These are phyloP conservation scores for Haplosporangium gracile DNA, from an alignment of 192 early-diverging fungal species.

Conservation along the genomic window DNA sequence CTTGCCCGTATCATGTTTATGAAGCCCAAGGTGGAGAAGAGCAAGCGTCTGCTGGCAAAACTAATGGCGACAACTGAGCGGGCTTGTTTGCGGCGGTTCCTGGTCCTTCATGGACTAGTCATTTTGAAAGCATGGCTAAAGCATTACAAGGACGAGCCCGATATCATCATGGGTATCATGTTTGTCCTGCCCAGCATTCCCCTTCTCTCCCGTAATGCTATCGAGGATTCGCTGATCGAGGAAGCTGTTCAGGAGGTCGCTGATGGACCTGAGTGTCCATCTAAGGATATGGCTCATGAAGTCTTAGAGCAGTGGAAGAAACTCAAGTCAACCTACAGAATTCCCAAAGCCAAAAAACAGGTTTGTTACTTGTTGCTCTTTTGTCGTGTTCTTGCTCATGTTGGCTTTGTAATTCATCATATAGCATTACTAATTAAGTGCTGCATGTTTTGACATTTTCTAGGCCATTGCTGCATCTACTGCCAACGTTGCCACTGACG, in stretches of 20 bases:
- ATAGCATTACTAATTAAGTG: too few relatives aligned
- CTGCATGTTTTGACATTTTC: slow-evolving; percentile 12
- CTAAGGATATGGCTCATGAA: slow-evolving; percentile 62
- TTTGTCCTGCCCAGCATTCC: slow-evolving; percentile 83
- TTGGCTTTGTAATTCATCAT: neutral
- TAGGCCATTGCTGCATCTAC: slow-evolving; percentile 15
- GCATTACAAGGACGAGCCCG: slow-evolving; percentile 71
- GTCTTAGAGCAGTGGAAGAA: slow-evolving; percentile 64
- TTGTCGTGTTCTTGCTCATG: neutral
- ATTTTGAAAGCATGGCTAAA: slow-evolving; percentile 84
- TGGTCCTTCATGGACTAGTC: slow-evolving; percentile 76
- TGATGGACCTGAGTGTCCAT: slow-evolving; percentile 59
- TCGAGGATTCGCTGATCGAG: slow-evolving; percentile 84
- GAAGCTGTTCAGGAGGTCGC: slow-evolving; percentile 70
- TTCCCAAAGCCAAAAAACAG: slow-evolving; percentile 65
- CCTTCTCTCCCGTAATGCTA: slow-evolving; percentile 81
- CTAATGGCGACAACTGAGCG: slow-evolving; percentile 69
- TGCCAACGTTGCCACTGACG: slow-evolving; percentile 3
- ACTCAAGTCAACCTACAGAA: slow-evolving; percentile 68
- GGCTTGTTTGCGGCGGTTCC: slow-evolving; percentile 68
- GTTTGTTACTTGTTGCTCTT: slow-evolving; percentile 15
- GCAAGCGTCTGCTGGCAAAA: slow-evolving; percentile 77
- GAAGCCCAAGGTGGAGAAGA: slow-evolving; percentile 83
- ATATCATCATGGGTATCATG: slow-evolving; percentile 73
- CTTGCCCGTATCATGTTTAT: slow-evolving; percentile 63